Conservation (phyloP, 345 rosid species). For the Lepidium africanum region DNA sequence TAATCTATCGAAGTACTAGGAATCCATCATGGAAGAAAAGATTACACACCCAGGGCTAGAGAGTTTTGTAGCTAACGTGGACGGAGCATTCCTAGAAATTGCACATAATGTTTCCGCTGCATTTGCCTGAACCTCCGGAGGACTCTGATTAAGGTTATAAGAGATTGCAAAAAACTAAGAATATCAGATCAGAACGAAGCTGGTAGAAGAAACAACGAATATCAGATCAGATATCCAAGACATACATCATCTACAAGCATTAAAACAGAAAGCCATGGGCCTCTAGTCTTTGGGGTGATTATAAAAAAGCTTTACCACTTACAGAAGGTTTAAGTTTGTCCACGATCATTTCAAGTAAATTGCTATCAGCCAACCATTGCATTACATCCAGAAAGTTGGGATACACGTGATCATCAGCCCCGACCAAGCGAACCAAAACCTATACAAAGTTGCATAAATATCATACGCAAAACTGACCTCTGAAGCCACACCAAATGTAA, state of each 20-base stretch:
- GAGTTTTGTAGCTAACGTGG: constrained; percentile 86
- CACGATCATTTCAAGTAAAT: constrained; percentile 89
- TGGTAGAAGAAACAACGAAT: not conserved
- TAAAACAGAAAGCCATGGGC: not conserved
- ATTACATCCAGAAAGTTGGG: constrained; percentile 94
- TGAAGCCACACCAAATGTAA: not conserved
- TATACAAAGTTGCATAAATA: constrained; percentile 18
- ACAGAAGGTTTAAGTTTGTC: constrained; percentile 88
- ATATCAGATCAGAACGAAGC: constrained; percentile 5
- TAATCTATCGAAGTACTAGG: not conserved
- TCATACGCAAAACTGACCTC: constrained; percentile 3
- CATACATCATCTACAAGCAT: constrained; percentile 6
- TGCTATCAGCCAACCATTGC: constrained; percentile 96
- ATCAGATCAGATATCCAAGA: not conserved
- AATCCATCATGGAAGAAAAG: constrained; percentile 6
- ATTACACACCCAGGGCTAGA: constrained; percentile 70
- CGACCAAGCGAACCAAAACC: constrained; percentile 96
- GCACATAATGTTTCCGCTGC: constrained; percentile 93
- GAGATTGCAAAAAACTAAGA: constrained; percentile 15
- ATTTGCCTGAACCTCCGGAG: constrained; percentile 91
- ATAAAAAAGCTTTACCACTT: constrained; percentile 30
- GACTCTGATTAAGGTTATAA: constrained; percentile 41
- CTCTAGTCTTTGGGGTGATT: not conserved
- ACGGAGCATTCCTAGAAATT: constrained; percentile 83
- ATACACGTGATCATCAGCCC: constrained; percentile 94